Evolutionary conservation across 345 rosid genomes (phyloP).

Genomic region (Trapa incisa): DNA sequence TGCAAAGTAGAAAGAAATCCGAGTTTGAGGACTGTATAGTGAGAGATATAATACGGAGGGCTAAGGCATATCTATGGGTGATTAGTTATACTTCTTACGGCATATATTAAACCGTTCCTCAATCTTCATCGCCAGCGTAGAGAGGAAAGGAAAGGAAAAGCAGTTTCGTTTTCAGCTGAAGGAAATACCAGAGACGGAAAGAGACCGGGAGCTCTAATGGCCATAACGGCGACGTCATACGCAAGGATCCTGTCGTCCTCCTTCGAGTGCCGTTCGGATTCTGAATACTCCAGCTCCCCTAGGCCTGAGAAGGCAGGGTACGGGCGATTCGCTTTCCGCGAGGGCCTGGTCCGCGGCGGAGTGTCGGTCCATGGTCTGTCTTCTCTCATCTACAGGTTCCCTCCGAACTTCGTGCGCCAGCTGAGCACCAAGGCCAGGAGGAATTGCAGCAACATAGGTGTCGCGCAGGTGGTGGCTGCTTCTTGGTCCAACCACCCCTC

Average conservation of each 20-base stretch:
- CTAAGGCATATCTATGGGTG: too few species aligned
- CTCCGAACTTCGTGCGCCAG: constrained; percentile 96
- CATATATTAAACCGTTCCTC: too few species aligned
- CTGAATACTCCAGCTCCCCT: constrained; percentile 29
- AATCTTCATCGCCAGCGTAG: neutral
- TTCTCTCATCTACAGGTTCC: constrained; percentile 67
- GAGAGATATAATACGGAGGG: too few species aligned
- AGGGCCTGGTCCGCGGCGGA: constrained; percentile 10
- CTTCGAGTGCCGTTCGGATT: constrained; percentile 65
- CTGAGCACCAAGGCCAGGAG: constrained; percentile 89
- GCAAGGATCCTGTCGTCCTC: constrained; percentile 16
- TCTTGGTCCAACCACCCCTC: constrained; percentile 65
- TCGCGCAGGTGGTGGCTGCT: constrained; percentile 96
- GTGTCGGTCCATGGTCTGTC: constrained; percentile 35
- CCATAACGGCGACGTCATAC: constrained; percentile 5
- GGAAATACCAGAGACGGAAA: neutral
- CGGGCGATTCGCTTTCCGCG: constrained; percentile 19
- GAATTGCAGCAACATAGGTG: constrained; percentile 98
- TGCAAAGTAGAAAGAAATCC: too few species aligned
- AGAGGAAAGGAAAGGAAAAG: too few species aligned
- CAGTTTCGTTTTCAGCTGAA: neutral
- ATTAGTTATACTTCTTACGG: too few species aligned
- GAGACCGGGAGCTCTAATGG: constrained; percentile 9
- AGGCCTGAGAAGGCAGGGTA: constrained; percentile 6
- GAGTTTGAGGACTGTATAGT: too few species aligned